phyloP scores from a whole-genome alignment of 2,329 filamentous ascomycete genomes.

The Magnaporthales sp. region DNA sequence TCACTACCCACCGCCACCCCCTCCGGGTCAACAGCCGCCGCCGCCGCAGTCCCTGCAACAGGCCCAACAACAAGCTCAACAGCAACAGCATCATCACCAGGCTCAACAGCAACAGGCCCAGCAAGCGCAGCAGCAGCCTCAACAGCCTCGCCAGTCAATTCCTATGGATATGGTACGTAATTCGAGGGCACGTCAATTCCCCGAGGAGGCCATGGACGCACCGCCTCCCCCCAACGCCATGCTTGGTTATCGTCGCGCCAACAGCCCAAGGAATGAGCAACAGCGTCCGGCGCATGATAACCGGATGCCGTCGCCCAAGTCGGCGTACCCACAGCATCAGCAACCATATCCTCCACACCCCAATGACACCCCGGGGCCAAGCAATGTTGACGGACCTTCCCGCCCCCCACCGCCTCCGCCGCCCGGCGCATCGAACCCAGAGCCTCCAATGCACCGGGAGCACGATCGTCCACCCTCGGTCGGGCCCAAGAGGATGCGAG shows the following conservation, averaged over 20 bases:
- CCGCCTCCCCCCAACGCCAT: constrained; percentile 40
- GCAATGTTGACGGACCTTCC: constrained; percentile 43
- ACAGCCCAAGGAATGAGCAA: constrained; percentile 76
- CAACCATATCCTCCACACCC: constrained; percentile 62
- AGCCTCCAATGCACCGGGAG: constrained; percentile 54
- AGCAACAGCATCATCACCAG: constrained; percentile 29
- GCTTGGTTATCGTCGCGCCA: constrained; percentile 61
- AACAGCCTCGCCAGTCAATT: constrained; percentile 29
- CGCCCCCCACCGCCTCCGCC: constrained; percentile 45
- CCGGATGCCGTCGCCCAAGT: constrained; percentile 84
- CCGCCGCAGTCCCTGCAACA: constrained; percentile 32
- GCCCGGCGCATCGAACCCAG: constrained; percentile 44
- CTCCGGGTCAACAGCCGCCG: constrained; percentile 31
- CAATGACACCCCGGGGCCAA: constrained; percentile 57
- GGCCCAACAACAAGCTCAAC: constrained; percentile 28
- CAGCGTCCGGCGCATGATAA: constrained; percentile 69
- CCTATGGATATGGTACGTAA: constrained; percentile 15
- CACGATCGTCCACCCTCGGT: constrained; percentile 73
- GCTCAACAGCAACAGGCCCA: constrained; percentile 31
- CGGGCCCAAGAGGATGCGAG: constrained; percentile 73
- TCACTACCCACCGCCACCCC: constrained; percentile 46
- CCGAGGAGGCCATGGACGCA: constrained; percentile 26
- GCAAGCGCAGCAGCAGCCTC: constrained; percentile 9
- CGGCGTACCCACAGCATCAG: constrained; percentile 73
- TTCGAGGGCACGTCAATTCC: constrained; percentile 29